These are phyloP conservation scores for Physcia stellaris DNA, from an alignment of 495 filamentous ascomycete species.

Conservation along the genomic window DNA sequence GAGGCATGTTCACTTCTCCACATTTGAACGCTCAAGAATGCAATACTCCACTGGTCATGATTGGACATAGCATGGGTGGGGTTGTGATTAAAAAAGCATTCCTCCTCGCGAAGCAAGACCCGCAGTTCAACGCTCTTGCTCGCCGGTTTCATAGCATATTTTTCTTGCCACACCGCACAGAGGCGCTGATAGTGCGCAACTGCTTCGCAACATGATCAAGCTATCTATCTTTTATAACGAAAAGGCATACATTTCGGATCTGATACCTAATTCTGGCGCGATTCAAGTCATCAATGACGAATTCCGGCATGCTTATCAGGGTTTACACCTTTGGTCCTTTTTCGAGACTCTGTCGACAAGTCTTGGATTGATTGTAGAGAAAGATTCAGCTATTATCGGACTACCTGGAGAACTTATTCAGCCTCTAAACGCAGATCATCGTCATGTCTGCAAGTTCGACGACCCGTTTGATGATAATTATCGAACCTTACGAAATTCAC, in stretches of 20 bases:
- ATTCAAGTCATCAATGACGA: conserved; percentile 21
- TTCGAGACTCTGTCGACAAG: conserved; percentile 9
- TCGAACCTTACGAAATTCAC: conserved; percentile 22
- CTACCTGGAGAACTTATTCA: conserved; percentile 9
- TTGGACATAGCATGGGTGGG: conserved; percentile 42
- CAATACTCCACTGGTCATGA: conserved; percentile 21
- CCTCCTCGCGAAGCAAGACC: conserved; percentile 12
- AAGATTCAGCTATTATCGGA: conserved; percentile 22
- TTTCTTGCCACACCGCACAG: conserved; percentile 37
- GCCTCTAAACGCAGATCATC: conserved; percentile 31
- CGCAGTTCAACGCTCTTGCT: conserved; percentile 9
- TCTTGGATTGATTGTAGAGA: conserved; percentile 24
- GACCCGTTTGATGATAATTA: conserved; percentile 27
- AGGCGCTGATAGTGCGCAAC: conserved; percentile 30
- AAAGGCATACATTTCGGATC: conserved; percentile 4
- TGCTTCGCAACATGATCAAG: conserved; percentile 17
- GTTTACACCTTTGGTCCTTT: conserved; percentile 15
- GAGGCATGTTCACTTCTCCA: conserved; percentile 15
- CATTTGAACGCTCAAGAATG: neutral
- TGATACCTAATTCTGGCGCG: conserved; percentile 7
- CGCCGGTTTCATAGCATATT: conserved; percentile 29
- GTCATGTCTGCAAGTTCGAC: conserved; percentile 32
- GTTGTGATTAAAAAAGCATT: conserved; percentile 35
- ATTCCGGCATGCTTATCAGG: conserved; percentile 15
- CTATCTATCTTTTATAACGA: conserved; percentile 3